These are phyloP conservation scores for Curvularia eragrostidis DNA, from an alignment of 2,329 filamentous ascomycete genomes.

Conservation along the genomic window DNA sequence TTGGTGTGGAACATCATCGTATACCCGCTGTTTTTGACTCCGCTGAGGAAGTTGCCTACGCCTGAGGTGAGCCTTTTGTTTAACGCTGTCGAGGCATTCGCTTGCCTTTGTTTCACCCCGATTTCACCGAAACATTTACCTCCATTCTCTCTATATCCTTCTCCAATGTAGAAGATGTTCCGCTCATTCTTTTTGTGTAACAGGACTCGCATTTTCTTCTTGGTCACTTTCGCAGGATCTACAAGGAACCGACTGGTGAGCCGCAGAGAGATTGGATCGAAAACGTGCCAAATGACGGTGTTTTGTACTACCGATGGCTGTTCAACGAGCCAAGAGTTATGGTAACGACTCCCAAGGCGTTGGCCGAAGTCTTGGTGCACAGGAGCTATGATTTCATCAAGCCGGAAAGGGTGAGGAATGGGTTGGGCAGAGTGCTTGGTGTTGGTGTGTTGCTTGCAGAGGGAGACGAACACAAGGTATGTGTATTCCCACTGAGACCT, in stretches of 20 bases:
- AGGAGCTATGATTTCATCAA: slow-evolving; percentile 61
- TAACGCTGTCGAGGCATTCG: no score
- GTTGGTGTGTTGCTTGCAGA: slow-evolving; percentile 79
- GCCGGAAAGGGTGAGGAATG: slow-evolving; percentile 54
- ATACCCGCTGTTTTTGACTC: slow-evolving; percentile 65
- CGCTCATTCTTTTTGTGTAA: background rate
- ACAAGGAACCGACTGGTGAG: slow-evolving; percentile 52
- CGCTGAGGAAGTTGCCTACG: slow-evolving; percentile 63
- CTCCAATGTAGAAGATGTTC: background rate
- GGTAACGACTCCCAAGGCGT: slow-evolving; percentile 55
- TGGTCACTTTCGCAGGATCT: slow-evolving; percentile 54
- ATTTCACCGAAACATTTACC: no score
- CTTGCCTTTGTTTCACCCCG: no score
- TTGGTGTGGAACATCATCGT: slow-evolving; percentile 56
- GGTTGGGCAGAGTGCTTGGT: slow-evolving; percentile 70
- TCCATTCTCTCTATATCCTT: background rate
- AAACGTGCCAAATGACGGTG: slow-evolving; percentile 61
- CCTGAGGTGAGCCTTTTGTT: slow-evolving; percentile 54
- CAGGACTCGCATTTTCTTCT: slow-evolving; percentile 46
- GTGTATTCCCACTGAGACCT: background rate
- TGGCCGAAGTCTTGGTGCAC: slow-evolving; percentile 58
- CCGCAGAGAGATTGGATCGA: slow-evolving; percentile 60
- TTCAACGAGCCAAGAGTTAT: slow-evolving; percentile 57
- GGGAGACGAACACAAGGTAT: slow-evolving; percentile 83
- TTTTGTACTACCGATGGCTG: slow-evolving; percentile 60